phyloP scores from a whole-genome alignment of 805 yeast species.

The Teunomyces stri region DNA sequence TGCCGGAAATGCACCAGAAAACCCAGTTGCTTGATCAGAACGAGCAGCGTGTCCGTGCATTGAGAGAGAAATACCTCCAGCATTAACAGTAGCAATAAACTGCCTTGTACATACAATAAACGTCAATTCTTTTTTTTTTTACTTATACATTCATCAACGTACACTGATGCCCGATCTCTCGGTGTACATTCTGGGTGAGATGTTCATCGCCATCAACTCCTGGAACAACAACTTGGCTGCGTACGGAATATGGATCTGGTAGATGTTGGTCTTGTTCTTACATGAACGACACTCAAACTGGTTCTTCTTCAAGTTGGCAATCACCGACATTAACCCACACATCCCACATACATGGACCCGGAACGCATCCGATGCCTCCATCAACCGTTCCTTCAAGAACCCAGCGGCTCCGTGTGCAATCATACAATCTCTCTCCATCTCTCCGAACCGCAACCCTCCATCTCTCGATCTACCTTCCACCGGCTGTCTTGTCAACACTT shows the following conservation, averaged over 20 bases:
- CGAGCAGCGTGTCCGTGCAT: constrained; percentile 30
- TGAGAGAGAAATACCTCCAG: constrained; percentile 34
- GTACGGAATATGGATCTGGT: constrained; percentile 96
- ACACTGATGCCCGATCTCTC: constrained; percentile 68
- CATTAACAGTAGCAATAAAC: constrained; percentile 8
- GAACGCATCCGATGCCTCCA: constrained; percentile 99
- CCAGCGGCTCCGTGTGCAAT: constrained; percentile 99
- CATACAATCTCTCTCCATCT: constrained; percentile 99
- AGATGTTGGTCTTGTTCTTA: constrained; percentile 96
- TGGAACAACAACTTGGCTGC: constrained; percentile 98
- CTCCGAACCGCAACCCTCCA: constrained; percentile 99
- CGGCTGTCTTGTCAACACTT: constrained; percentile 96
- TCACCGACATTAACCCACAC: constrained; percentile 97
- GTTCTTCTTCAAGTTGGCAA: constrained; percentile 95
- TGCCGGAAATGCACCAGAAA: constrained; percentile 47
- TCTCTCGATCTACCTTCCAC: constrained; percentile 99
- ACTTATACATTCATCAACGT: constrained; percentile 24
- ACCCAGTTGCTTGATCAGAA: constrained; percentile 35
- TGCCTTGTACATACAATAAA: not conserved
- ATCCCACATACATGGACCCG: constrained; percentile 97
- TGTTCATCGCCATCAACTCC: constrained; percentile 99
- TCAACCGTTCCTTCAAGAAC: constrained; percentile 92
- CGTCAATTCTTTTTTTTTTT: constrained; percentile 2
- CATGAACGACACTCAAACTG: constrained; percentile 99
- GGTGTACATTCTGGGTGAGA: constrained; percentile 95